A percentile compares a stretch with the other conserved stretches of the same genome.
phyloP scores from a whole-genome alignment of 164 flowering plant genomes.

The Kalanchoe fedtschenkoi region DNA sequence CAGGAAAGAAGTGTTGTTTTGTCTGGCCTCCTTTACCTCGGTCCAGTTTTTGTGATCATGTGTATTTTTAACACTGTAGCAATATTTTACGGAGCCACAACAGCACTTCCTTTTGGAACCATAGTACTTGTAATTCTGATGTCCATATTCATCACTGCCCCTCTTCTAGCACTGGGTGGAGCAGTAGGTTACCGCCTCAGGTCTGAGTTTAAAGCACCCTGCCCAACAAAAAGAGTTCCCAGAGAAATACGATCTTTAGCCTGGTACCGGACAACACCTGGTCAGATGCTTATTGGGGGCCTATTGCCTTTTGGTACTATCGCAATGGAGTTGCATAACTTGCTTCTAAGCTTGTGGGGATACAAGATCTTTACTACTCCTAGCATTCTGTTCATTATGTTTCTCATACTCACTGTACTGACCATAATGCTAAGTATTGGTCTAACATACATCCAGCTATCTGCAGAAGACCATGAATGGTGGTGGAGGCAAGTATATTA shows the following conservation, averaged over 20 bases:
- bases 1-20: slow-evolving; percentile 54
- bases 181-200: slow-evolving; percentile 32
- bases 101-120: slow-evolving; percentile 76
- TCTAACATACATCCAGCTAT: slow-evolving; percentile 70
- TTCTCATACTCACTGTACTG: slow-evolving; percentile 43
- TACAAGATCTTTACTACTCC: slow-evolving; percentile 43
- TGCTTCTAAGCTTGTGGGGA: slow-evolving; percentile 67
- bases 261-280: slow-evolving; percentile 55
- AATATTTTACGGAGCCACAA: slow-evolving; percentile 39
- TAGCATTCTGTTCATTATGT: slow-evolving; percentile 39
- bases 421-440: slow-evolving; percentile 47
- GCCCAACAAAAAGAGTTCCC: slow-evolving; percentile 34
- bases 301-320: slow-evolving; percentile 62
- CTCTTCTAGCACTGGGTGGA: slow-evolving; percentile 64
- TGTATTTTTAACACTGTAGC: slow-evolving; percentile 50
- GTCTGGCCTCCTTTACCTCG: slow-evolving; percentile 45
- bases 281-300: slow-evolving; percentile 65
- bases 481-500: slow-evolving; percentile 74
- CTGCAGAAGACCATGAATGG: slow-evolving; percentile 72
- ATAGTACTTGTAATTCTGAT: slow-evolving; percentile 37
- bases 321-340: slow-evolving; percentile 51
- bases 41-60: slow-evolving; percentile 38
- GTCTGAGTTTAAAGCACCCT: slow-evolving; percentile 43
- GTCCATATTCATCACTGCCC: slow-evolving; percentile 32
- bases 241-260: slow-evolving; percentile 52